These are phyloP conservation scores for Psilocybe cyanescens DNA, from an alignment of 768 basidiomycete genomes.

Conservation along the genomic window DNA sequence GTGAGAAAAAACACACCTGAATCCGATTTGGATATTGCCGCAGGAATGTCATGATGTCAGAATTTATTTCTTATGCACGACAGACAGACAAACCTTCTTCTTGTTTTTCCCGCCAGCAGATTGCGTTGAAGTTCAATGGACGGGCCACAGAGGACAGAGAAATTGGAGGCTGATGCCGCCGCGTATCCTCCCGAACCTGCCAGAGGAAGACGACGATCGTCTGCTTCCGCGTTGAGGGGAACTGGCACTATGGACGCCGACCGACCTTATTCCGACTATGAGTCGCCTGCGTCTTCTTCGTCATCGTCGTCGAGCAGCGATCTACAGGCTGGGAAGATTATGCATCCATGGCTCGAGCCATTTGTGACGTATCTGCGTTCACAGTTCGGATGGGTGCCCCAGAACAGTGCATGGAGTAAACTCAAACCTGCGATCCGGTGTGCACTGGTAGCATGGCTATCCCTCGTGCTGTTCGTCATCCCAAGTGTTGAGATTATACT, in stretches of 20 bases:
- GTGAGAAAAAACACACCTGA: not conserved
- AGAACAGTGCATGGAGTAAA: conserved; percentile 60
- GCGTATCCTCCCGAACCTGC: no score
- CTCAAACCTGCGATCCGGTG: conserved; percentile 68
- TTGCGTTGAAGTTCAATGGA: not conserved
- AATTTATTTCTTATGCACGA: not conserved
- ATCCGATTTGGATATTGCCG: not conserved
- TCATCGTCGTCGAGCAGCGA: no score
- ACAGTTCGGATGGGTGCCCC: conserved; percentile 53
- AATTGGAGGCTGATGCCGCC: no score
- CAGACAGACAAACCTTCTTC: not conserved
- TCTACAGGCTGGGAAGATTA: not conserved
- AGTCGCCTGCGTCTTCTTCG: no score
- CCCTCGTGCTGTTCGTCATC: conserved; percentile 61
- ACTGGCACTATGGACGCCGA: no score
- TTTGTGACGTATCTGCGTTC: not conserved
- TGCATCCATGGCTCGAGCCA: not conserved
- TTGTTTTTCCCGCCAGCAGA: not conserved
- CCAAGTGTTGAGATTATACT: conserved; percentile 48
- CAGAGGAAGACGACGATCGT: no score
- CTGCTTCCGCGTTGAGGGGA: no score
- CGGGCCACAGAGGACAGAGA: no score
- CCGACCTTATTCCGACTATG: no score
- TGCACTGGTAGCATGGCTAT: conserved; percentile 64
- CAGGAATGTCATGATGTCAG: not conserved